A percentile compares a stretch with the other conserved stretches of the same genome.
Conservation (phyloP, 2,329 filamentous ascomycete species). For the Colletotrichum lentis region DNA sequence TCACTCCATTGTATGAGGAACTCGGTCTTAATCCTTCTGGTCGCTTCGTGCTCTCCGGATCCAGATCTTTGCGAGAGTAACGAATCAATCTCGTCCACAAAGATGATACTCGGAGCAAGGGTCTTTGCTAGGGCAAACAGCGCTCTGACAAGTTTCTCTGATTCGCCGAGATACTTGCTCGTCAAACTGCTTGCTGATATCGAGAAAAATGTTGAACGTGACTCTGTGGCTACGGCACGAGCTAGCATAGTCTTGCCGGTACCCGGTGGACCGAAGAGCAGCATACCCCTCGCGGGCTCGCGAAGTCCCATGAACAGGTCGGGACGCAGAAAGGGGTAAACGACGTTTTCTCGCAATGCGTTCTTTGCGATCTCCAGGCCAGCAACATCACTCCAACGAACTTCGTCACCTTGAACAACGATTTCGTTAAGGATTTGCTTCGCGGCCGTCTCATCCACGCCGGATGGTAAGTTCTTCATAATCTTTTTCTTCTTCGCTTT, state of each 20-base stretch:
- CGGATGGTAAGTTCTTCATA: conserved; percentile 80
- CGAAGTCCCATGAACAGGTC: conserved; percentile 95
- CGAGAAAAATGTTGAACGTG: conserved; percentile 93
- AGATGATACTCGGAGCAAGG: conserved; percentile 94
- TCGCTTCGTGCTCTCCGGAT: conserved; percentile 89
- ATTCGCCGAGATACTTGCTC: conserved; percentile 95
- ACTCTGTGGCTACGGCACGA: conserved; percentile 92
- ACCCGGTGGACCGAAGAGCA: conserved; percentile 95
- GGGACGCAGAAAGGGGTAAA: conserved; percentile 94
- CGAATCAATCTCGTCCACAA: conserved; percentile 98
- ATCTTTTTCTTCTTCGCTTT: conserved; percentile 70
- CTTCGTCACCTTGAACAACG: conserved; percentile 90
- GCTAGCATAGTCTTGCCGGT: conserved; percentile 99
- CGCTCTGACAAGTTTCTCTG: conserved; percentile 93
- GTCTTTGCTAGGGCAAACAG: conserved; percentile 89
- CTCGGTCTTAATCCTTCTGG: conserved; percentile 93
- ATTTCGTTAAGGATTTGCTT: conserved; percentile 97
- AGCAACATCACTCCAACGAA: conserved; percentile 93
- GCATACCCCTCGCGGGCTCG: conserved; percentile 92
- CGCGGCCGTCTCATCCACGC: conserved; percentile 82
- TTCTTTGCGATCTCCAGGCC: conserved; percentile 90
- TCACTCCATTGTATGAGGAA: conserved; percentile 98
- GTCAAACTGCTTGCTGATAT: conserved; percentile 95
- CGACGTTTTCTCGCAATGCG: conserved; percentile 92
- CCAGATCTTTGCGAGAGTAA: conserved; percentile 84